Percentiles rank a stretch among this genome's conserved stretches.
Conservation (phyloP, 1,284 basidiomycete species). For the Microbotryum lychnidis-dioicae region DNA sequence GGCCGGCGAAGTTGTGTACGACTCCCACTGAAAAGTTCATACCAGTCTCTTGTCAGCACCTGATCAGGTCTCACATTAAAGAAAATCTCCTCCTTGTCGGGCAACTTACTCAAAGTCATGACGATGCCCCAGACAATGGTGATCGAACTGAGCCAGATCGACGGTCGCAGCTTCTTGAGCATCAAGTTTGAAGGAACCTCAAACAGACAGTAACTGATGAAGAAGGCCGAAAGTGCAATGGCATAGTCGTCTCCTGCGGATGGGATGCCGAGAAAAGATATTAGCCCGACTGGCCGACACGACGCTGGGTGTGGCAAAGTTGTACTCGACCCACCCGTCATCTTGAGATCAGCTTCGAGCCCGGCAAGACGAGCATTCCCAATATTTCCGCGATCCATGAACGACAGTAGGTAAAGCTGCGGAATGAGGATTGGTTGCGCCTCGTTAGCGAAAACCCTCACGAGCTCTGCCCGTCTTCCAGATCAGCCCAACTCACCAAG, state of each 20-base stretch:
- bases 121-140: constrained; percentile 41
- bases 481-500: not conserved
- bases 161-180: constrained; percentile 50
- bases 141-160: constrained; percentile 50
- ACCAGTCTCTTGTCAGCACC: constrained; percentile 42
- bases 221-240: constrained; percentile 26
- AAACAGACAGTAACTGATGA: constrained; percentile 16
- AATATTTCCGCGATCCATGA: constrained; percentile 21
- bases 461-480: too few relatives aligned
- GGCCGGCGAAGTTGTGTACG: constrained; percentile 24
- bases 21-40: constrained; percentile 23
- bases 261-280: too few relatives aligned
- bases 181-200: constrained; percentile 42
- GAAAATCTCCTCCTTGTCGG: not conserved
- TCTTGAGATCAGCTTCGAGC: constrained; percentile 30
- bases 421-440: too few relatives aligned
- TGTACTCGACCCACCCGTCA: constrained; percentile 5
- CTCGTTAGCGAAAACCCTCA: too few relatives aligned
- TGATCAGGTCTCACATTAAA: constrained; percentile 47
- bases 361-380: constrained; percentile 31
- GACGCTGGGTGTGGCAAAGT: too few relatives aligned
- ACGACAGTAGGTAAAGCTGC: constrained; percentile 16
- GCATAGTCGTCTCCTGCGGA: constrained; percentile 19
- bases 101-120: constrained; percentile 57
- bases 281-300: too few relatives aligned